Base-by-base conservation (phyloP, 2,329 filamentous ascomycete genomes). In the Verticillium dahliae region DNA sequence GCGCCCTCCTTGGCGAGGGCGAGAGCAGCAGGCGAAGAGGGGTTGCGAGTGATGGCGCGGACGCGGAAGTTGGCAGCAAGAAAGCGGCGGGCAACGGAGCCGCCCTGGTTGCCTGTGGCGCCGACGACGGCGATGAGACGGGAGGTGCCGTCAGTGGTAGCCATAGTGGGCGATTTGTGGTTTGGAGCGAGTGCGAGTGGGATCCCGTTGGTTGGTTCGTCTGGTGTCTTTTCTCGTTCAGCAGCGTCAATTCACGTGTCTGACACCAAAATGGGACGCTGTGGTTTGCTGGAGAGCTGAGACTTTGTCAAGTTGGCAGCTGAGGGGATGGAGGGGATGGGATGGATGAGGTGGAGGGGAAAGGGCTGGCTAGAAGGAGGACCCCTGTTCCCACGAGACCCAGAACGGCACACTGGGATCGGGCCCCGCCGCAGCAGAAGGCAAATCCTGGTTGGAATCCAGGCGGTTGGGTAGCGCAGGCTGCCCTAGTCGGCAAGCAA, bases 21-120 rank as follows among this genome's bases (percentile, higher is more conserved):
- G 60, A 74, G 68, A 0, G 80, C 76, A 4, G 76, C 71, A 4
- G 73, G 62, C 31, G 80, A 80, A 2, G 70, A 60, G 1, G 75
- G 62, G 61, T 83, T 72, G 50, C 81, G 76, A 34, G 80, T 83
- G 45, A 84, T 64, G 50, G 75, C 80, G 45, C 80, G 79, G 56
- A 84, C 79, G 9, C 70, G 69, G 69, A 75, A 83, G 37, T 65
- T 70, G 1, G 76, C 70, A 11, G 73, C 66, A 34, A 77, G 72
- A 65, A 84, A 81, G 7, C 75, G 73, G 33, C 77, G 78, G 39
- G 77, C 78, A n/a, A 84, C 80, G 4, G 79, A 80, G n/a, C 80
- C 79, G 62, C 81, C 81, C 63, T 84, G 80, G 62, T 77, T 78
- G 45, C 78, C 81, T 9, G 80, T 82, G 31, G 77, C 79, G 14